phyloP scores from a whole-genome alignment of 2,329 filamentous ascomycete genomes.

The Microsporum ferrugineum region DNA sequence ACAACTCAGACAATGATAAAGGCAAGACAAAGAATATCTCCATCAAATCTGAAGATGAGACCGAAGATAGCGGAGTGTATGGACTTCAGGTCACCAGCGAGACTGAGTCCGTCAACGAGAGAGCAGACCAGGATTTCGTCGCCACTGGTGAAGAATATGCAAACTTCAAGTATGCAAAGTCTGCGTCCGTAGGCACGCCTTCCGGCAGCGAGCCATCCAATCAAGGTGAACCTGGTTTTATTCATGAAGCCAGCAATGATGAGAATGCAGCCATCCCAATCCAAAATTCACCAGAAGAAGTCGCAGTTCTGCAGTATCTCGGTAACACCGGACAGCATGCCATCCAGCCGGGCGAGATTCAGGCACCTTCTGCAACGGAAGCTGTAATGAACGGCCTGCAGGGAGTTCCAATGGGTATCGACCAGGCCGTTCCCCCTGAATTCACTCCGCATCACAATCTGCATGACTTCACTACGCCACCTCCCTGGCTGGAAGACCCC shows the following conservation, averaged over 20 bases:
- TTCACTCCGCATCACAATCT: not conserved
- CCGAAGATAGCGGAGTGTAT: not conserved
- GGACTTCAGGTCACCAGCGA: not conserved
- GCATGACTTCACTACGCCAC: not conserved
- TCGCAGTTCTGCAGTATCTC: not conserved
- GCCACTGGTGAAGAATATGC: slow-evolving; percentile 6
- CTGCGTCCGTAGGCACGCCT: not conserved
- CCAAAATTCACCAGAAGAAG: not conserved
- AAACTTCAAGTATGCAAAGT: slow-evolving; percentile 7
- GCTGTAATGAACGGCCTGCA: not conserved
- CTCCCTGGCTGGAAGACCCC: not conserved
- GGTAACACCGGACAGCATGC: not conserved
- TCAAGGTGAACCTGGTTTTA: not conserved
- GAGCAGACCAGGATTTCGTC: not conserved
- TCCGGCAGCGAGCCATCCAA: not conserved
- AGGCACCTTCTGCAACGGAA: not conserved
- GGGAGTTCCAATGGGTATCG: not conserved
- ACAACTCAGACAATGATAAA: not conserved
- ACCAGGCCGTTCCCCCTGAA: not conserved
- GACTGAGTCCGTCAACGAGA: not conserved
- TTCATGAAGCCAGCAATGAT: not conserved
- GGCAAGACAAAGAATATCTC: not conserved
- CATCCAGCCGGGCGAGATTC: not conserved
- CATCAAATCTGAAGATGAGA: not conserved
- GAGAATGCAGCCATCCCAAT: not conserved